Percentiles rank a stretch among this genome's conserved stretches.
These are phyloP conservation scores for Canariomyces notabilis DNA, from an alignment of 2,329 filamentous ascomycete genomes.

Conservation along the genomic window DNA sequence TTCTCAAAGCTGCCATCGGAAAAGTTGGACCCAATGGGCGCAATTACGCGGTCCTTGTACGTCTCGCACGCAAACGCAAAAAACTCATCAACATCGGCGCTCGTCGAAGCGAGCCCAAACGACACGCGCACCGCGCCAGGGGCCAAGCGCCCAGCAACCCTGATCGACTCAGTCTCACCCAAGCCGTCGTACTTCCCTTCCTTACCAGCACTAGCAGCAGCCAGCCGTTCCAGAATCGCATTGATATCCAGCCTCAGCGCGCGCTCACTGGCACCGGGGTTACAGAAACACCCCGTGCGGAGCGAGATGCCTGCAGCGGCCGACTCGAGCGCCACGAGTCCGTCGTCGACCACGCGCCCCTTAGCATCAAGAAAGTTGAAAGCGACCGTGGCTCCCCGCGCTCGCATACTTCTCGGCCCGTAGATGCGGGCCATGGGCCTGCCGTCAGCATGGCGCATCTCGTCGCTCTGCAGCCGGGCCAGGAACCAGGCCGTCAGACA, in stretches of 20 bases:
- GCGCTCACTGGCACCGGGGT: constrained; percentile 36
- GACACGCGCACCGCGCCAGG: constrained; percentile 36
- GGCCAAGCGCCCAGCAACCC: constrained; percentile 21
- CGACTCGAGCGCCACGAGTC: constrained; percentile 33
- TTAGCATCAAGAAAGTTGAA: constrained; percentile 35
- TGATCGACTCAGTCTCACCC: constrained; percentile 27
- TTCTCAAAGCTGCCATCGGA: too few species aligned
- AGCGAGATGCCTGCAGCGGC: constrained; percentile 33
- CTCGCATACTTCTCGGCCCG: constrained; percentile 29
- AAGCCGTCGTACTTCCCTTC: too few species aligned
- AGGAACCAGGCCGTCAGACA: constrained; percentile 37
- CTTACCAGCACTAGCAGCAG: too few species aligned
- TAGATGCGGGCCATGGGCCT: constrained; percentile 32
- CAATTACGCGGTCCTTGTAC: constrained; percentile 29
- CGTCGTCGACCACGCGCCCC: constrained; percentile 34
- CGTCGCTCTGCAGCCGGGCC: constrained; percentile 26
- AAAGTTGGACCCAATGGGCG: not conserved
- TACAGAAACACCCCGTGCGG: constrained; percentile 40
- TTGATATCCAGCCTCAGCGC: constrained; percentile 29
- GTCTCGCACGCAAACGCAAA: constrained; percentile 30
- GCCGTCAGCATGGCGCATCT: constrained; percentile 32
- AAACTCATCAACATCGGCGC: constrained; percentile 33
- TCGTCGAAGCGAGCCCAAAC: constrained; percentile 35
- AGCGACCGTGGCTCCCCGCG: constrained; percentile 34
- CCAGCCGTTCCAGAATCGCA: too few species aligned